Conservation (phyloP, 768 basidiomycete species). For the Pleurotus cornucopiae region DNA sequence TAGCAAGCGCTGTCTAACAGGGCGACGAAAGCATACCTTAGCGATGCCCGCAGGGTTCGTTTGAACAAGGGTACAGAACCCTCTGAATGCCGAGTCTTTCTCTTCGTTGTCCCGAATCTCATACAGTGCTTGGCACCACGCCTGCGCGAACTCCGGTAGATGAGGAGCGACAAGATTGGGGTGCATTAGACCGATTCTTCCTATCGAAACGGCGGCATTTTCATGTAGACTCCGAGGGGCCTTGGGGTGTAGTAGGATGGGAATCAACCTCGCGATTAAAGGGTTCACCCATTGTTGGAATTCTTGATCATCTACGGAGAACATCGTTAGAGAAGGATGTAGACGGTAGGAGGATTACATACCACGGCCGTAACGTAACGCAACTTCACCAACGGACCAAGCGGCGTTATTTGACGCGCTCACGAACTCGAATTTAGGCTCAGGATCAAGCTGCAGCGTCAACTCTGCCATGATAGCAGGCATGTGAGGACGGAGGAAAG, state of each 20-base stretch:
- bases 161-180: slow-evolving; percentile 86
- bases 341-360: slow-evolving; percentile 16
- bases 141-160: slow-evolving; percentile 84
- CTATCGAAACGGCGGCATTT: slow-evolving; percentile 98
- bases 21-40: slow-evolving; percentile 54
- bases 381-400: slow-evolving; percentile 99
- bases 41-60: slow-evolving; percentile 91
- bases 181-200: slow-evolving; percentile 91
- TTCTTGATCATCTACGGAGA: slow-evolving; percentile 62
- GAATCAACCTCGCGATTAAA: slow-evolving; percentile 83
- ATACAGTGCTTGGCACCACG: slow-evolving; percentile 95
- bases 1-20: neutral
- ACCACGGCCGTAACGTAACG: slow-evolving; percentile 86
- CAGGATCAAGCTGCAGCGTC: slow-evolving; percentile 84
- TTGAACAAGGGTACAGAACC: slow-evolving; percentile 93
- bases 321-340: slow-evolving; percentile 7
- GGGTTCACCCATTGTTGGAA: slow-evolving; percentile 91
- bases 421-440: slow-evolving; percentile 90
- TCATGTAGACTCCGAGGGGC: slow-evolving; percentile 93
- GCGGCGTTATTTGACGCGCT: slow-evolving; percentile 99
- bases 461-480: slow-evolving; percentile 88
- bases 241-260: slow-evolving; percentile 88
- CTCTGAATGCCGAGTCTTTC: slow-evolving; percentile 98
- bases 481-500: slow-evolving; percentile 79
- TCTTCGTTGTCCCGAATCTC: slow-evolving; percentile 99